These are phyloP conservation scores for Hypoxylon perforatum DNA, from an alignment of 495 filamentous ascomycete genomes.

Conservation along the genomic window DNA sequence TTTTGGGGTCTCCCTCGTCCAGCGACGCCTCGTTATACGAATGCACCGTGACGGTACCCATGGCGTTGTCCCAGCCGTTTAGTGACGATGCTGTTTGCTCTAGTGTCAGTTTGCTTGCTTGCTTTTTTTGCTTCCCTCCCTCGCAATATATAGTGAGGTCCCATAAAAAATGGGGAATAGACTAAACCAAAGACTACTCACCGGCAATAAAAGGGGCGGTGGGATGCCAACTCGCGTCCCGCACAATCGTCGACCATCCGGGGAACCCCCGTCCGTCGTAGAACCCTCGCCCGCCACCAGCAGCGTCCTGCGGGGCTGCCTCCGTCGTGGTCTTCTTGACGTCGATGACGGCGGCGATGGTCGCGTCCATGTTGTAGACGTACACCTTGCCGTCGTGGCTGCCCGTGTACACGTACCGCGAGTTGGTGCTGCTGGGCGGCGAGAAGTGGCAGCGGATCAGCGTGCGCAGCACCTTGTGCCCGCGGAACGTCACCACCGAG, in stretches of 20 bases:
- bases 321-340: conserved; percentile 71
- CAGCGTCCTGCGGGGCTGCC: background rate
- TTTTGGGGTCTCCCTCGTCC: conserved; percentile 73
- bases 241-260: conserved; percentile 81
- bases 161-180: background rate
- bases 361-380: conserved; percentile 94
- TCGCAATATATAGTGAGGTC: no score
- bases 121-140: background rate
- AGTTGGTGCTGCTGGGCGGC: conserved; percentile 86
- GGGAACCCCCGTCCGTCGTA: conserved; percentile 48
- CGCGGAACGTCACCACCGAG: conserved; percentile 91
- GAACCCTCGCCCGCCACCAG: conserved; percentile 33
- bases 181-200: conserved; percentile 62
- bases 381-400: conserved; percentile 89
- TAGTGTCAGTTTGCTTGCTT: conserved; percentile 1
- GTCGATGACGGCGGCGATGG: conserved; percentile 81
- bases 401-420: conserved; percentile 91
- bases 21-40: conserved; percentile 73
- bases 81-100: conserved; percentile 75
- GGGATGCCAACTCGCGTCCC: conserved; percentile 97
- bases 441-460: conserved; percentile 97
- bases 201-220: conserved; percentile 88
- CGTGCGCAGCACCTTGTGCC: conserved; percentile 87
- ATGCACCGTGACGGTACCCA: conserved; percentile 81
- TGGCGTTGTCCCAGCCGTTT: conserved; percentile 76